Conservation (phyloP, 2,329 filamentous ascomycete genomes). For the Lasiodiplodia sp. region DNA sequence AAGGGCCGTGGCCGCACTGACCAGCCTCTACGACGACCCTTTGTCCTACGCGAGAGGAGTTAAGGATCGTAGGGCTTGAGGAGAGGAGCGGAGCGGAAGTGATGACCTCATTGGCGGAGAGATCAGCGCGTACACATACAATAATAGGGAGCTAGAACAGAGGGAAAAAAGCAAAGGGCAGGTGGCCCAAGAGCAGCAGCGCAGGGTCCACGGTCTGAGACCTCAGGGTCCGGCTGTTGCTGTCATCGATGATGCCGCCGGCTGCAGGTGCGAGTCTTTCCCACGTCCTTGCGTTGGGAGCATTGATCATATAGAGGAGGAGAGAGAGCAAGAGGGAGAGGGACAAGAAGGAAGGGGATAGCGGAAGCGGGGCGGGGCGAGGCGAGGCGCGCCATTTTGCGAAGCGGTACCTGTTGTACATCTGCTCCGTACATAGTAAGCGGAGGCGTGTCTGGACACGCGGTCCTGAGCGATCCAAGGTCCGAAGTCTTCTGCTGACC, state of each 20-base stretch:
- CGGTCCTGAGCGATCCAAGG: background rate
- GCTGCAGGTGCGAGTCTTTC: constrained; percentile 15
- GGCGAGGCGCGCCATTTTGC: background rate
- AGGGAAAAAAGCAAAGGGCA: background rate
- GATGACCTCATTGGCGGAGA: background rate
- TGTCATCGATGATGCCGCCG: background rate
- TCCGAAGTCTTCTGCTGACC: background rate
- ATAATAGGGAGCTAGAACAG: background rate
- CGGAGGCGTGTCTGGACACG: background rate
- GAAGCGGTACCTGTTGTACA: background rate
- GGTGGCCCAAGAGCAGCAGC: background rate
- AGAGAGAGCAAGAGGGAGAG: no score
- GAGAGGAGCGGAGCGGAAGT: background rate
- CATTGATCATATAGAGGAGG: background rate
- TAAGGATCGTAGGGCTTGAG: no score
- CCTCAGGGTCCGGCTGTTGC: constrained; percentile 11
- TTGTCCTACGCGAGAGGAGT: background rate
- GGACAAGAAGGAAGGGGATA: background rate
- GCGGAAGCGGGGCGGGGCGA: constrained; percentile 22
- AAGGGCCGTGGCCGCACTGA: constrained; percentile 13
- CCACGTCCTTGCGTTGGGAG: background rate
- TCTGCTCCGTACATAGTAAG: background rate
- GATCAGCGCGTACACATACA: background rate
- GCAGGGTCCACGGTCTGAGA: constrained; percentile 1
- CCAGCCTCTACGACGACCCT: constrained; percentile 4